Base-by-base conservation (phyloP, 2,329 filamentous ascomycete species). In the Blastomyces emzantsi region DNA sequence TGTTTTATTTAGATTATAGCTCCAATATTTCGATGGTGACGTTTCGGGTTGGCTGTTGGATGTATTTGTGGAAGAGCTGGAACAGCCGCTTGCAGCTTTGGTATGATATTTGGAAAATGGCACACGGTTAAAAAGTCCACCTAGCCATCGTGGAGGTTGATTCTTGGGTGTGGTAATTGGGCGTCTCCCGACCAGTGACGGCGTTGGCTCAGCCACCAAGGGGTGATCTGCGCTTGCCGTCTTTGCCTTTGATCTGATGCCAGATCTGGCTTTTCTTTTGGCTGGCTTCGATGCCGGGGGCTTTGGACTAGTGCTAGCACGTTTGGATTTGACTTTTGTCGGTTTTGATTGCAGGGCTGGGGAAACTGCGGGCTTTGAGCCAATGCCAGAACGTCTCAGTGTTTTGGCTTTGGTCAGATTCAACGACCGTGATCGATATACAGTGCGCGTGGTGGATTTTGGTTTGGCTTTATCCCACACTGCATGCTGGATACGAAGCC, bases 1-100 rank as follows among this genome's bases (percentile, higher is more conserved):
- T 75, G 4, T 82, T 62, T 72, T 83, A 11, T 85, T 82, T 72
- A 51, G 28, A 61, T 61, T 33, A 52, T 61, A 61, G n/a, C 47
- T 49, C 59, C 59, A 61, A 19, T 61, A 61, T 17, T 61, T 61
- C 4, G 59, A 22, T 15, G 22, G 25, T 15, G 41, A 41, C 22
- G 56, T 19, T 13, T 33, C 52, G 8, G 30, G 1, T 39, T 33
- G 19, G 39, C 15, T 6, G 39, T 59, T 45, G 36, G 36, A 25
- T 28, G 39, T 19, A n/a, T 41, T 25, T 25, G 22, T 8, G 52
- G 52, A 30, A 3, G 52, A 55, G 2, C 1, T 25, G 4, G 17
- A 36, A 36, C 13, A 11, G 6, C 19, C 17, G n/a, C 17, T 8
- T 45, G n/a, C 56, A 45, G 56, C 11, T 59, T 25, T 59, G n/a